These are phyloP conservation scores for Spatholobus suberectus DNA, from an alignment of 306 rosid genomes.

Conservation along the genomic window DNA sequence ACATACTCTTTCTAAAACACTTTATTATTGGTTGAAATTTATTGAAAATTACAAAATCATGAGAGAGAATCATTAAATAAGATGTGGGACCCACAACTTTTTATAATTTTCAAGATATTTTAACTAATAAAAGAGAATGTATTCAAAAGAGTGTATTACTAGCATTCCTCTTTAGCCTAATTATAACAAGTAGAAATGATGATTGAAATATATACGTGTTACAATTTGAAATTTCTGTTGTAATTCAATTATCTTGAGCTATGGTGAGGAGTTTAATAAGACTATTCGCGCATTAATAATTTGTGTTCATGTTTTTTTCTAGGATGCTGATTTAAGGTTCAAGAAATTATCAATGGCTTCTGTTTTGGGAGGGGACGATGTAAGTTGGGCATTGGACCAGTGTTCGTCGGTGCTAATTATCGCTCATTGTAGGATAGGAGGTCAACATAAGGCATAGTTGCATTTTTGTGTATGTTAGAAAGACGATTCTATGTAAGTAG, in stretches of 20 bases:
- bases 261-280: background rate
- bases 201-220: background rate
- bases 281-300: background rate
- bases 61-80: no score
- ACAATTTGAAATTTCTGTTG: background rate
- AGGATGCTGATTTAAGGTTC: slow-evolving; percentile 41
- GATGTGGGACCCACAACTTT: no score
- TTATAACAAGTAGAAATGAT: no score
- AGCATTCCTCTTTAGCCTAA: no score
- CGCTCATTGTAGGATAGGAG: slow-evolving; percentile 26
- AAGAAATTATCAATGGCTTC: background rate
- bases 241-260: slow-evolving; percentile 11
- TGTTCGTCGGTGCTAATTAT: slow-evolving; percentile 12
- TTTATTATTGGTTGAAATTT: no score
- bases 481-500: no score
- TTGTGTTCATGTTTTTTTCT: background rate
- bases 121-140: no score
- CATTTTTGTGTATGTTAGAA: slow-evolving; percentile 46
- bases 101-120: no score
- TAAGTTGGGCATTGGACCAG: background rate
- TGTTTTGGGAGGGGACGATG: background rate
- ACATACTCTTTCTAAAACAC: no score
- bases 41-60: no score
- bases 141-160: no score
- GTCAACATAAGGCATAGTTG: slow-evolving; percentile 33